Percentiles rank a stretch among this genome's conserved stretches.
Evolutionary conservation across 495 filamentous ascomycete genomes (phyloP).

Genomic region (Cercophora scortea): DNA sequence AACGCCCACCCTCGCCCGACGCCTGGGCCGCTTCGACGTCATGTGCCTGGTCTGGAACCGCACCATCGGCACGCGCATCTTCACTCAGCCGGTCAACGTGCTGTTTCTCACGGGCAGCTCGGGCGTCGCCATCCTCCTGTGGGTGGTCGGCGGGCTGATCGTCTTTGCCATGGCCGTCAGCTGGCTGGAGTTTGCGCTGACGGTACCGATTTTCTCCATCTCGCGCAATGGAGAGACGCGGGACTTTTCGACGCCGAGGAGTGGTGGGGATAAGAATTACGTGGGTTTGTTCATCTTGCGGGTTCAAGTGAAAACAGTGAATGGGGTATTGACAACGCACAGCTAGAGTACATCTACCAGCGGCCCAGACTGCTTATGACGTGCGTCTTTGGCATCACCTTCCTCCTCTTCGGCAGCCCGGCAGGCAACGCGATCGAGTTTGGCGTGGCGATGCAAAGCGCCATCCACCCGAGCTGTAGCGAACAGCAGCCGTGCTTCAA

Average conservation of each 20-base stretch:
- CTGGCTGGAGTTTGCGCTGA: constrained; percentile 3
- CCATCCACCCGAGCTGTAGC: background rate
- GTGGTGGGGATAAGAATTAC: constrained; percentile 5
- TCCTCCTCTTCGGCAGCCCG: constrained; percentile 4
- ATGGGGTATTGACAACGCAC: background rate
- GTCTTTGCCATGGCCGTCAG: background rate
- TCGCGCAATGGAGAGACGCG: background rate
- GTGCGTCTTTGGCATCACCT: constrained; percentile 4
- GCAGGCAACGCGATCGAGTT: constrained; percentile 4
- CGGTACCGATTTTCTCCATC: background rate
- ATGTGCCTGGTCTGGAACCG: constrained; percentile 2
- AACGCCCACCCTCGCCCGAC: background rate
- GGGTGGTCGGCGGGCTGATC: constrained; percentile 2
- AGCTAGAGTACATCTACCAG: constrained; percentile 7
- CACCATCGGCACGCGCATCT: constrained; percentile 3
- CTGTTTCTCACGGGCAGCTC: background rate
- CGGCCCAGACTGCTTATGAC: background rate
- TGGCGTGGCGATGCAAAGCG: background rate
- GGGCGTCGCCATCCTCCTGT: background rate
- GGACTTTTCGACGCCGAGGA: background rate
- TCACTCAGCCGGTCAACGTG: constrained; percentile 3
- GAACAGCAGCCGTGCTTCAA: background rate
- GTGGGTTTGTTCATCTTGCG: background rate
- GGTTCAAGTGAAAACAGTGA: background rate
- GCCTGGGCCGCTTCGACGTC: background rate